Evolutionary conservation across 2,329 filamentous ascomycete species (phyloP).

Genomic region (Geosmithia morbida): DNA sequence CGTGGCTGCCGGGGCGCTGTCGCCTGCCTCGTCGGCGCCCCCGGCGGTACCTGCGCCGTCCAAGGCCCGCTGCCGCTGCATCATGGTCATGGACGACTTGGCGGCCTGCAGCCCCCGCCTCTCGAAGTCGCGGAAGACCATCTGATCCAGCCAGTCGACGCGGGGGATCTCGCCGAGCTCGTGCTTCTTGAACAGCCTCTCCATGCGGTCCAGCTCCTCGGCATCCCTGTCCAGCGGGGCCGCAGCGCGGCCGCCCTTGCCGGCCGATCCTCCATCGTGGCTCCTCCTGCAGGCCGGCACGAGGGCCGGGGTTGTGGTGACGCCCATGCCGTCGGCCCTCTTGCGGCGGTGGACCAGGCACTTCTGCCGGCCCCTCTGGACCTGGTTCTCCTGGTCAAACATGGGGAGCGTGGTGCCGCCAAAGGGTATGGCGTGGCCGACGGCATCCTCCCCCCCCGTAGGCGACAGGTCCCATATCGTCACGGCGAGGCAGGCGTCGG

Average conservation of each 20-base stretch:
- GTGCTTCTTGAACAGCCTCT: slow-evolving; percentile 88
- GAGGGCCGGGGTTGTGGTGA: slow-evolving; percentile 61
- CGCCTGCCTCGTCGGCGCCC: slow-evolving; percentile 12
- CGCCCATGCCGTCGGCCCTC: slow-evolving; percentile 71
- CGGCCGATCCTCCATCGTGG: slow-evolving; percentile 9
- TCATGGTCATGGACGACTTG: slow-evolving; percentile 45
- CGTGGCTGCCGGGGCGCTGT: slow-evolving; percentile 33
- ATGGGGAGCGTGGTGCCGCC: slow-evolving; percentile 83
- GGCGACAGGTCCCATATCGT: slow-evolving; percentile 93
- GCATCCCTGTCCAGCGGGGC: slow-evolving; percentile 50
- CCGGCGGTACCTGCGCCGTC: slow-evolving; percentile 9
- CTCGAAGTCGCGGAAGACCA: slow-evolving; percentile 84
- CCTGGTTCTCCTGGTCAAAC: slow-evolving; percentile 85
- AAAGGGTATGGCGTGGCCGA: slow-evolving; percentile 75
- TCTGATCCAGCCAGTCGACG: slow-evolving; percentile 88
- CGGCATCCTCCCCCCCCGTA: slow-evolving; percentile 51
- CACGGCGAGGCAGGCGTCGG: slow-evolving; percentile 73
- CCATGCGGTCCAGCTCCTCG: slow-evolving; percentile 81
- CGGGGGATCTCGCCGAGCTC: slow-evolving; percentile 93
- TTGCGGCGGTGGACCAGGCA: slow-evolving; percentile 73
- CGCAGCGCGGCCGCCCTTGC: slow-evolving; percentile 21
- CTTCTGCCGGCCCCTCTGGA: slow-evolving; percentile 86
- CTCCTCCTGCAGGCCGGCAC: slow-evolving; percentile 33
- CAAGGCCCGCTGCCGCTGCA: slow-evolving; percentile 30
- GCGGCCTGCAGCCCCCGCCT: slow-evolving; percentile 55